phyloP scores from a whole-genome alignment of 345 rosid species.

The Carallia brachiata region DNA sequence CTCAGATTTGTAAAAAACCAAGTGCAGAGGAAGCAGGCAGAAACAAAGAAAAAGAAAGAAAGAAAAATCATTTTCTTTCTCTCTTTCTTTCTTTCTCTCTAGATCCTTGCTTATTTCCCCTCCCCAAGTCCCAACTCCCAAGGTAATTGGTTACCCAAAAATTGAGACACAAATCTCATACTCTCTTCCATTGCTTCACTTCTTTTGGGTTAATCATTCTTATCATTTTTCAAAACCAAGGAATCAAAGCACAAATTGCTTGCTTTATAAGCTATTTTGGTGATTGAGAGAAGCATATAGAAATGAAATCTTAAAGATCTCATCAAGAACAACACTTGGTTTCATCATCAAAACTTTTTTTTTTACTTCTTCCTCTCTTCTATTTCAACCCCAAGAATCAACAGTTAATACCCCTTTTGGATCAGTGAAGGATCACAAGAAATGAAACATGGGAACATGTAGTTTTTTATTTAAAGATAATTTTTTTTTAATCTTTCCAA shows the following conservation, averaged over 20 bases:
- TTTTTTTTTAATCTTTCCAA: neutral
- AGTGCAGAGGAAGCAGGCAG: slow-evolving; percentile 18
- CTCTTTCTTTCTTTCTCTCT: slow-evolving; percentile 19
- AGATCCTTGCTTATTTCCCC: slow-evolving; percentile 5
- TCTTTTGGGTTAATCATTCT: slow-evolving; percentile 32
- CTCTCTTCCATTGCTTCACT: slow-evolving; percentile 37
- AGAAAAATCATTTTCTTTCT: slow-evolving; percentile 3
- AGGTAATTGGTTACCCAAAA: slow-evolving; percentile 39
- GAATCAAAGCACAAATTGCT: too few species aligned
- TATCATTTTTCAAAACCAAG: slow-evolving; percentile 3
- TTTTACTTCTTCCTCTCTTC: neutral
- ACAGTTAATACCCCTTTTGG: neutral
- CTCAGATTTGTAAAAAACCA: slow-evolving; percentile 30
- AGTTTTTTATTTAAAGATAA: neutral
- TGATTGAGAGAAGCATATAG: too few species aligned
- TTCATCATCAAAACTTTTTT: neutral
- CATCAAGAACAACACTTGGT: neutral
- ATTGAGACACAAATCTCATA: slow-evolving; percentile 35
- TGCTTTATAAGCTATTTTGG: too few species aligned
- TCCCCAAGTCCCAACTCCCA: slow-evolving; percentile 16
- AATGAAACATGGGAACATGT: neutral
- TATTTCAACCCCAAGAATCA: neutral
- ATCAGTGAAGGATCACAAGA: neutral
- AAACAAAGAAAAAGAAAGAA: neutral
- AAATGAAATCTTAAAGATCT: neutral